phyloP scores from a whole-genome alignment of 768 basidiomycete genomes.

The Lentinula edodes region DNA sequence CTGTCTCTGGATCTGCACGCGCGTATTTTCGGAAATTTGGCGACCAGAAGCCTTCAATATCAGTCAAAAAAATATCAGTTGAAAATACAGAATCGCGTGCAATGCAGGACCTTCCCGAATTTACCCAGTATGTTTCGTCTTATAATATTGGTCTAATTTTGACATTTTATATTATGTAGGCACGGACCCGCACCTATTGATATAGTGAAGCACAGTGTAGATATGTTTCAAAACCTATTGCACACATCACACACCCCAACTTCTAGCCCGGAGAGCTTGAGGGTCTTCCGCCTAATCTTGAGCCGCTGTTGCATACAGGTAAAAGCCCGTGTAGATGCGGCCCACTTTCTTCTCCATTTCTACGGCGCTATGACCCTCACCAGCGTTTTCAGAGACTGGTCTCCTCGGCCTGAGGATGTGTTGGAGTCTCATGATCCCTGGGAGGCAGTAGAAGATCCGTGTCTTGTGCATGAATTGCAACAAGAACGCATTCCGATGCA shows the following conservation, averaged over 20 bases:
- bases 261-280: background rate
- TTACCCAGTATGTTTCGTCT: background rate
- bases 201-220: background rate
- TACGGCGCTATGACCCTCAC: background rate
- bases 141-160: background rate
- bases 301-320: background rate
- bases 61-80: background rate
- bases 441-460: background rate
- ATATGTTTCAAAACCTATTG: background rate
- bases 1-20: background rate
- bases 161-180: background rate
- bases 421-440: background rate
- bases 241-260: background rate
- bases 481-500: background rate
- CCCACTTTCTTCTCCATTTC: background rate
- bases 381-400: background rate
- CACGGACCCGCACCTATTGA: background rate
- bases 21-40: background rate
- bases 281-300: background rate
- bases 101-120: background rate
- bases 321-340: slow-evolving; percentile 1
- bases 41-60: background rate
- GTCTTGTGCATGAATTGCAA: background rate
- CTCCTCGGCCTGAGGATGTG: background rate
- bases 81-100: background rate